Evolutionary conservation across 2,329 filamentous ascomycete genomes (phyloP), one percentile per base, ranked within the genome.

Genomic region (Fusarium agapanthi): DNA sequence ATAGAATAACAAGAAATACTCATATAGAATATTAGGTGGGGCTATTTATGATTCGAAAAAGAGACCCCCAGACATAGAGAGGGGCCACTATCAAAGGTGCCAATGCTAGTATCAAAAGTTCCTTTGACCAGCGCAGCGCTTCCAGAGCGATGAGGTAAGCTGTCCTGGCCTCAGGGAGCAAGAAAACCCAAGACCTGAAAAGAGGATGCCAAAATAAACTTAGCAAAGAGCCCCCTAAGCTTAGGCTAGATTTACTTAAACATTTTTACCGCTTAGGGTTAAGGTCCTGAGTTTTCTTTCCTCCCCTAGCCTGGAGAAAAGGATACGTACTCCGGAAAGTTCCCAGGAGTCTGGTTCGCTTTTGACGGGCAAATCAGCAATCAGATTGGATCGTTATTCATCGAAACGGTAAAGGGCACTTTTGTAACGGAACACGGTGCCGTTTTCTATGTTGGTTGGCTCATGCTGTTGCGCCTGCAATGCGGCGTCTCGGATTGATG

Each of bases 71-170:
- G 71, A 72, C 57, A 62, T 45, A 44, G 65, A 56, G 72, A 74
- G 68, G 68, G 72, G 62, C 66, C 65, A 59, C 67, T 75, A 71
- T 71, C 76, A 78, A 78, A 78, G 76, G 76, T 78, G 63, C 76
- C 76, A 76, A 76, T 67, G 73, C 61, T 63, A 47, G 57, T 53
- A 61, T 66, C 76, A 78, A 78, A 78, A 78, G 76, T 78, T 78
- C 76, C 76, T 77, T 53, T 65, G 40, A 35, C 30, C 51, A 48
- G 35, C 28, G 53, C 30, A 59, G 41, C 32, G 55, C 61, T 47
- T 43, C 26, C 22, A 37, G 40, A 43, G 45, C 50, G 51, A 65
- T 69, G 66, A 69, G 51, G 65, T 69, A 69, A 69, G 66, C 66
- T 47, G 50, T 40, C 26, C 34, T 47, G n/a, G n/a, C n/a, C n/a